A percentile compares a stretch with the other conserved stretches of the same genome.
These are phyloP conservation scores for Sphenostylis stenocarpa DNA, from an alignment of 306 rosid genomes.

Conservation along the genomic window DNA sequence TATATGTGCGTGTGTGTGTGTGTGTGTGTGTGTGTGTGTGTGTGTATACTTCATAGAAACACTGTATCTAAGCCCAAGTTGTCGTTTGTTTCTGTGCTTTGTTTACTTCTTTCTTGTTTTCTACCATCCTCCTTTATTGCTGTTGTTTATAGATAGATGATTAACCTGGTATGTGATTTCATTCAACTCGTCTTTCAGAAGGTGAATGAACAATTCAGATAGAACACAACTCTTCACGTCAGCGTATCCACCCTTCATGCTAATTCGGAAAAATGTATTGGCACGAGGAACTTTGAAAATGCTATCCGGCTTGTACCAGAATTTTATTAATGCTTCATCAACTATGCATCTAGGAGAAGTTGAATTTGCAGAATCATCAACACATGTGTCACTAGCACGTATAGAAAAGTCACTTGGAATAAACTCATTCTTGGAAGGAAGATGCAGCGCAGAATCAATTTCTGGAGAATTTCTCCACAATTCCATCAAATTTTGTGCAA, in stretches of 20 bases:
- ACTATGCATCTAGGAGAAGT: conserved; percentile 72
- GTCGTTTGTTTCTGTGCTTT: conserved; percentile 2
- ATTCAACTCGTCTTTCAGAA: conserved; percentile 88
- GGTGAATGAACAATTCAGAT: conserved; percentile 75
- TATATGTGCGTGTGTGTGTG: too few species aligned
- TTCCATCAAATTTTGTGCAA: conserved; percentile 65
- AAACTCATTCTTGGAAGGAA: conserved; percentile 87
- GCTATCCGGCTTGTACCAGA: conserved; percentile 87
- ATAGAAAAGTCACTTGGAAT: conserved; percentile 90
- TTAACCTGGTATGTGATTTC: conserved; percentile 88
- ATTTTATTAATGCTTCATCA: conserved; percentile 82
- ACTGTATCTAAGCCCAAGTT: conserved; percentile 1
- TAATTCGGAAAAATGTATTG: conserved; percentile 81
- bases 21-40: too few species aligned
- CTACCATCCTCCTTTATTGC: not conserved
- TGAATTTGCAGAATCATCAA: conserved; percentile 41
- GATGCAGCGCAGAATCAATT: conserved; percentile 71
- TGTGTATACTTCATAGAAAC: not conserved
- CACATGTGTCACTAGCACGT: conserved; percentile 41
- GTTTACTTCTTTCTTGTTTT: not conserved
- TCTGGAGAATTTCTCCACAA: conserved; percentile 83
- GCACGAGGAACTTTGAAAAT: conserved; percentile 92
- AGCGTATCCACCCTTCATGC: conserved; percentile 82
- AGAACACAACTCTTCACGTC: conserved; percentile 59
- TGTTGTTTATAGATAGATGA: conserved; percentile 22